Evolutionary conservation across 768 basidiomycete genomes (phyloP), one percentile per base, ranked within the genome.

Genomic region (Mycena haematopus): DNA sequence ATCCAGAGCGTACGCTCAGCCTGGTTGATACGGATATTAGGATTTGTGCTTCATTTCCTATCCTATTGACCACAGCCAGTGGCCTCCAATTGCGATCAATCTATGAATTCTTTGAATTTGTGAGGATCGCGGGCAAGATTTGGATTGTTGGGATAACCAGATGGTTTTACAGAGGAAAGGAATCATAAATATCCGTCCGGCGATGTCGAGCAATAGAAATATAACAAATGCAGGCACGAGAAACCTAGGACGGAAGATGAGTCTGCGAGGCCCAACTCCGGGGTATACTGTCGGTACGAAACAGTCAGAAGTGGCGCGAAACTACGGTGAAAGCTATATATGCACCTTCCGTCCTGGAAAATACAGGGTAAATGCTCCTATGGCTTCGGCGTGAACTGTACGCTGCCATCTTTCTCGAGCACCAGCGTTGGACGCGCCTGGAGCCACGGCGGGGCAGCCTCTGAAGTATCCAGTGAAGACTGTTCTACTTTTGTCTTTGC

Each of bases 351-450:
- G 22, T 1, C 44, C 1, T 14, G 27, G 1, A 15, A 42, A 31
- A 55, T 35, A 57, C 1, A 31, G n/a, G n/a, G n/a, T 31, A 31
- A 4, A 31, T 31, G 22, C 22, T 40, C 17, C 38, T 52, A 56
- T 46, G 40, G 56, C 9, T 19, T 31, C 25, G 57, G 57, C 46
- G 33, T 47, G 58, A 53, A 59, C 25, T 59, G 53, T 6, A 46
- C 52, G 11, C 9, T 59, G 47, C 63, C 63, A n/a, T 64, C 63
- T n/a, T 59, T 54, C 45, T 59, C 63, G 9, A 64, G 17, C 6
- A 64, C 58, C 21, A 64, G 29, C 35, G 49, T 64, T 13, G 45
- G 10, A 15, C 63, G 63, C 31, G 57, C 22, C 40, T 64, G 45
- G 22, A 59, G 22, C 63, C 63, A 64, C 33, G 63, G 63, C 25